Evolutionary conservation across 1,284 basidiomycete genomes (phyloP).

Genomic region (Cryptococcus jaspeensis): DNA sequence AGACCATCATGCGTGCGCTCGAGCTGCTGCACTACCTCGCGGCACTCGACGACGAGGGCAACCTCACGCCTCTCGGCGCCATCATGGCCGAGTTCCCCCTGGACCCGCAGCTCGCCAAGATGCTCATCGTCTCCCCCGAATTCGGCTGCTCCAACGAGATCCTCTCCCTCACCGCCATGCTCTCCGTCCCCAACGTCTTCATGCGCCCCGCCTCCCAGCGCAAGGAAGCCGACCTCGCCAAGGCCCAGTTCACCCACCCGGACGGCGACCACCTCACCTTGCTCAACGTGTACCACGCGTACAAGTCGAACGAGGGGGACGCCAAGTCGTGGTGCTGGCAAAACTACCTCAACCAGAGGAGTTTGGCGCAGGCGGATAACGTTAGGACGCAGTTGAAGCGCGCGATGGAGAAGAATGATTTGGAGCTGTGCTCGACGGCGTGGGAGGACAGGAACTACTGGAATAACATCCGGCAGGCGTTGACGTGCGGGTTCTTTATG

Average conservation of each 20-base stretch:
- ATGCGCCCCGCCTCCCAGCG: conserved; percentile 83
- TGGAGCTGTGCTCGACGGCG: conserved; percentile 73
- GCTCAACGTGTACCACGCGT: conserved; percentile 94
- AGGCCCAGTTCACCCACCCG: conserved; percentile 82
- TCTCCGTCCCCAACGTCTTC: conserved; percentile 96
- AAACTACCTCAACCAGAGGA: conserved; percentile 82
- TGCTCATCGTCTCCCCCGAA: conserved; percentile 90
- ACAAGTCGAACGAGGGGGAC: conserved; percentile 68
- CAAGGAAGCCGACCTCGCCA: conserved; percentile 88
- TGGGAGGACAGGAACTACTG: conserved; percentile 76
- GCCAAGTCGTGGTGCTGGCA: conserved; percentile 85
- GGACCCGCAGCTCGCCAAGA: conserved; percentile 94
- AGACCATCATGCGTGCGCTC: conserved; percentile 95
- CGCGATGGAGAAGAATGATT: conserved; percentile 84
- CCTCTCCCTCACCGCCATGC: conserved; percentile 91
- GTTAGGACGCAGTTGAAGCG: conserved; percentile 89
- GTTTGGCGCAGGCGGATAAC: conserved; percentile 89
- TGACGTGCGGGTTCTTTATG: conserved; percentile 97
- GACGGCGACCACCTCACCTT: conserved; percentile 95
- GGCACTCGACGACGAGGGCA: conserved; percentile 92
- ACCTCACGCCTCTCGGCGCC: conserved; percentile 78
- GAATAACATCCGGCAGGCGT: conserved; percentile 74
- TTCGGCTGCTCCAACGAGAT: conserved; percentile 97
- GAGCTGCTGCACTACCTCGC: conserved; percentile 91
- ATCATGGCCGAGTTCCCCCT: conserved; percentile 99